Evolutionary conservation across 1,139 yeast genomes (phyloP).

Genomic region (Saccharomycopsis hybrid): DNA sequence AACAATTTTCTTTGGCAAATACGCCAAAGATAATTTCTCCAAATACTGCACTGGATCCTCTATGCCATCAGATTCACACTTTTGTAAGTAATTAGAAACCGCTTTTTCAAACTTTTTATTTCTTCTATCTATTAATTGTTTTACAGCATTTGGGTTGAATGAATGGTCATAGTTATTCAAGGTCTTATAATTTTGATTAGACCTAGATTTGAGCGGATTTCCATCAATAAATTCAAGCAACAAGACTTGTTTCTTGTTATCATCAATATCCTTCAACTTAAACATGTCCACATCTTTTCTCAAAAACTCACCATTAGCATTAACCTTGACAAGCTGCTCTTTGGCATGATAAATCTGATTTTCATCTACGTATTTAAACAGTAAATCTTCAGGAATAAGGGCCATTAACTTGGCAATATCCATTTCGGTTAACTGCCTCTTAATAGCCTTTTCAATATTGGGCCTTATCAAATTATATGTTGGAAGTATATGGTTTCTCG

Average conservation of each 20-base stretch:
- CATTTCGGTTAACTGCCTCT: constrained; percentile 31
- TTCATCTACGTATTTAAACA: constrained; percentile 70
- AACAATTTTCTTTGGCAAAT: constrained; percentile 44
- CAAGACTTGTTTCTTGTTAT: constrained; percentile 42
- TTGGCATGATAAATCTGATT: constrained; percentile 49
- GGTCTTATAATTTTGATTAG: constrained; percentile 30
- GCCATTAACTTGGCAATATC: constrained; percentile 62
- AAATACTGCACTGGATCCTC: constrained; percentile 38
- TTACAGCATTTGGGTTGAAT: constrained; percentile 46
- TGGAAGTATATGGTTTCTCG: constrained; percentile 49
- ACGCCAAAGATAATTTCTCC: constrained; percentile 28
- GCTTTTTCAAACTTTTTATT: constrained; percentile 45
- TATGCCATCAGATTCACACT: constrained; percentile 29
- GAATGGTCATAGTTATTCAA: constrained; percentile 28
- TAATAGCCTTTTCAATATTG: constrained; percentile 41
- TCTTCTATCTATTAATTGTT: constrained; percentile 54
- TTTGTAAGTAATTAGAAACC: constrained; percentile 35
- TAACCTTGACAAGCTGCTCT: constrained; percentile 38
- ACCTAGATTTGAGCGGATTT: constrained; percentile 37
- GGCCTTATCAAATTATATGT: constrained; percentile 44
- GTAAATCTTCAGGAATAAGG: constrained; percentile 60
- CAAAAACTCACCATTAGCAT: constrained; percentile 37
- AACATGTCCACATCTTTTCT: constrained; percentile 46
- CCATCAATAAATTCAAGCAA: constrained; percentile 80
- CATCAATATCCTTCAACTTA: constrained; percentile 35